These are phyloP conservation scores for Volvox reticuliferus DNA, from an alignment of 139 green algal genomes.

Conservation along the genomic window DNA sequence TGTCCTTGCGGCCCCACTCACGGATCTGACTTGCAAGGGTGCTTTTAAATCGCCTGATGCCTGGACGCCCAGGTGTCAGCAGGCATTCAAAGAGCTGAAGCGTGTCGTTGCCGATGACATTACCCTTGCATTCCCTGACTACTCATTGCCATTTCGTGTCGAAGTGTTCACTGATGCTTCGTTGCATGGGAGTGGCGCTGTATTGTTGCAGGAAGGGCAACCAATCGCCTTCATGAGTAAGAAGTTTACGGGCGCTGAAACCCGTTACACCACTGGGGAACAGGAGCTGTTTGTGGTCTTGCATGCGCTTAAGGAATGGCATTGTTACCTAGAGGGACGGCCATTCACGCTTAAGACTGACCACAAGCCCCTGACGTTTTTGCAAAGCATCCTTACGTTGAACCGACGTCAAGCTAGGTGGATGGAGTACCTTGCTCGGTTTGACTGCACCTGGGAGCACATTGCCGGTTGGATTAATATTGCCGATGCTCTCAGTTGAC, in stretches of 20 bases:
- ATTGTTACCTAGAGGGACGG: neutral
- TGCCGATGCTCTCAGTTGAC: slow-evolving; percentile 15
- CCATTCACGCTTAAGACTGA: neutral
- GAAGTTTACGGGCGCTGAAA: neutral
- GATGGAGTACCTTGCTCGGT: neutral
- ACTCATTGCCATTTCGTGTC: slow-evolving; percentile 12
- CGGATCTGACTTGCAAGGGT: neutral
- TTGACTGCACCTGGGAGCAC: neutral
- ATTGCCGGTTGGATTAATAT: neutral
- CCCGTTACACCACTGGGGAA: neutral
- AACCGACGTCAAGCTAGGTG: slow-evolving; percentile 2
- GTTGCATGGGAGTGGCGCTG: neutral
- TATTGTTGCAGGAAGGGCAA: neutral
- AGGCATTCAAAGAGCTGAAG: neutral
- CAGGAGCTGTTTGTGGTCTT: neutral
- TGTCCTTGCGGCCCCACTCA: neutral
- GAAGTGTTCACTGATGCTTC: slow-evolving; percentile 5
- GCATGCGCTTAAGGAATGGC: slow-evolving; percentile 4
- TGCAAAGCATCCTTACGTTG: neutral
- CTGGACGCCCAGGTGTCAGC: neutral
- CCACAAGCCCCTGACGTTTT: neutral
- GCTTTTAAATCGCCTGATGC: too few species aligned
- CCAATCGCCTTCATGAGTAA: slow-evolving; percentile 10
- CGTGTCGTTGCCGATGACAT: neutral
- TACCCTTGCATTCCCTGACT: slow-evolving; percentile 14